Conservation (phyloP, 208 protist species). For the Acanthamoeba divionensis region DNA sequence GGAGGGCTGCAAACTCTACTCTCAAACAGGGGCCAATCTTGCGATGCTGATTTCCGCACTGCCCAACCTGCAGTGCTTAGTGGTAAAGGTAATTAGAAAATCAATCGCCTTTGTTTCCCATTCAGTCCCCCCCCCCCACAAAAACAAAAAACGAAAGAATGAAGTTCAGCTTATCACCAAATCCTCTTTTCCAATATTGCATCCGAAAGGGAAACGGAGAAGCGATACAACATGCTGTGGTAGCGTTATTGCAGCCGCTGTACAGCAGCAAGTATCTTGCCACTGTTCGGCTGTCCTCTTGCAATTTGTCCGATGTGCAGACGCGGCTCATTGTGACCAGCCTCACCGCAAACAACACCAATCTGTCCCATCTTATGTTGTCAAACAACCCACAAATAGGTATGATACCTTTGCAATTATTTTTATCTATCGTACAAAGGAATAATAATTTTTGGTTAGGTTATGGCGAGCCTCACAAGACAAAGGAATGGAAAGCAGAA, state of each 20-base stretch:
- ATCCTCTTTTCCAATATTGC: too few relatives aligned
- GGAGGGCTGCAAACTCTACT: too few relatives aligned
- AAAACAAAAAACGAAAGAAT: neutral
- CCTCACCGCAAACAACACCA: too few relatives aligned
- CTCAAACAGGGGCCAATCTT: neutral
- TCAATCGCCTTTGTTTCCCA: neutral
- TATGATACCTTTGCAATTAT: neutral
- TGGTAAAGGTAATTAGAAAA: neutral
- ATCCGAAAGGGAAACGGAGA: too few relatives aligned
- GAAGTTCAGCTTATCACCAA: too few relatives aligned
- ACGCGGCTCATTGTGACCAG: too few relatives aligned
- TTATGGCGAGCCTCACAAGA: neutral
- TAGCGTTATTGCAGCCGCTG: too few relatives aligned
- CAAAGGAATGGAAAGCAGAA: slow-evolving; percentile 14
- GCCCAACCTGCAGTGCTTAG: neutral
- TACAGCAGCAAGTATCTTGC: too few relatives aligned
- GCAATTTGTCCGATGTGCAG: too few relatives aligned
- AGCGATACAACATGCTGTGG: too few relatives aligned
- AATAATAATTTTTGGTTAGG: neutral
- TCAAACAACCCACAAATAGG: neutral
- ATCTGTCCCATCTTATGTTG: too few relatives aligned
- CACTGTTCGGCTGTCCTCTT: too few relatives aligned
- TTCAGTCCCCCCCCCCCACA: neutral
- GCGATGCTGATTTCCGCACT: neutral
- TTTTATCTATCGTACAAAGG: neutral